Evolutionary conservation across 1,139 yeast species (phyloP), one percentile per base, ranked within the genome.

Genomic region (Candida glucosophila): DNA sequence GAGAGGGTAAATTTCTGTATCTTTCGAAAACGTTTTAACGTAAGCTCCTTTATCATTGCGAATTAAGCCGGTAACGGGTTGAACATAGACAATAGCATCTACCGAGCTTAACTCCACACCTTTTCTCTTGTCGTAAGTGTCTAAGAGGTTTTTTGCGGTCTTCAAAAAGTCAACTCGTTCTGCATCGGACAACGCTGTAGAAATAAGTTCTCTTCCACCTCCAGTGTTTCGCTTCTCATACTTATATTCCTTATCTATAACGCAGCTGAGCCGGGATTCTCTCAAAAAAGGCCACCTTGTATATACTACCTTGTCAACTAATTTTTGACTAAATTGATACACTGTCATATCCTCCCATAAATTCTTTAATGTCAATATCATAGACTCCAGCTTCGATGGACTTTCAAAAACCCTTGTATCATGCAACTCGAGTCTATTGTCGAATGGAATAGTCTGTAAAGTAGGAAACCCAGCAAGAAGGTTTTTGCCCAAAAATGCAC

Each of bases 391-490:
- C 45, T 77, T 71, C 3, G 94, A 75, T 3, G 94, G 92, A 43
- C 73, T 81, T 44, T 86, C 88, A 58, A 90, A 90, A 2, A 92
- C 80, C 34, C 68, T 61, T 10, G 86, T 78, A 33, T 78, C 82
- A 33, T 75, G 77, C 31, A 61, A 56, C 28, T 65, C 71, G 35
- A 81, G 54, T 22, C 55, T 47, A 10, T 54, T 44, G 1, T 63
- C 53, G 43, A 76, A 79, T 4, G 88, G 78, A 24, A 90, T 54
- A 0, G 92, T 72, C 25, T 70, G 55, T 42, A 90, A 62, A 10
- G 90, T 65, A 29, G 98, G 98, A 67, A 92, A 90, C 2, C 97
- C 96, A 10, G 95, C 94, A 31, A 81, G 58, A 27, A 82, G 59
- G 4, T 77, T 67, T 15, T 57, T 60, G 23, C 97, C 97, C 3